Conservation (phyloP, 1,284 basidiomycete genomes). For the Phlebopus sp. region DNA sequence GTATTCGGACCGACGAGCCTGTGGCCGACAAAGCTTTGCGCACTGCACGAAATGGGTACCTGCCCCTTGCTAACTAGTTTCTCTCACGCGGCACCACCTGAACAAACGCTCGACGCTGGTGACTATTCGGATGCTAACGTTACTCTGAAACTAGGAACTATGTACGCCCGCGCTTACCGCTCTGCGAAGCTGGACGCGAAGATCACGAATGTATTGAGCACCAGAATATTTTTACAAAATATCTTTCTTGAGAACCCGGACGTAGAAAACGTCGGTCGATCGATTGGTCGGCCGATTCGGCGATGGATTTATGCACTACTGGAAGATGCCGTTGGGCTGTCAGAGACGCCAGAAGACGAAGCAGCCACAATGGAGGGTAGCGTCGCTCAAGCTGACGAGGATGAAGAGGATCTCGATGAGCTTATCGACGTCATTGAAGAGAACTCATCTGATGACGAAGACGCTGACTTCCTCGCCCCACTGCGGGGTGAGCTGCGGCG, state of each 20-base stretch:
- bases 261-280: slow-evolving; percentile 56
- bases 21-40: slow-evolving; percentile 55
- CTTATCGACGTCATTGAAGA: slow-evolving; percentile 60
- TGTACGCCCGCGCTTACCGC: slow-evolving; percentile 64
- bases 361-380: slow-evolving; percentile 9
- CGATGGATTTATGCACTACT: slow-evolving; percentile 67
- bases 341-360: slow-evolving; percentile 29
- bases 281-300: slow-evolving; percentile 62
- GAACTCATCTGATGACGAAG: slow-evolving; percentile 33
- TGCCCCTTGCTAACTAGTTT: slow-evolving; percentile 55
- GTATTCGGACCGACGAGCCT: slow-evolving; percentile 34
- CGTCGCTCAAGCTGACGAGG: slow-evolving; percentile 17
- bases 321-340: slow-evolving; percentile 62
- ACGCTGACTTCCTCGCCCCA: slow-evolving; percentile 56
- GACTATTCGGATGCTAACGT: slow-evolving; percentile 24
- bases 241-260: slow-evolving; percentile 79
- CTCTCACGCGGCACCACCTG: slow-evolving; percentile 40
- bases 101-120: slow-evolving; percentile 26
- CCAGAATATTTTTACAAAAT: slow-evolving; percentile 64
- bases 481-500: slow-evolving; percentile 66
- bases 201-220: slow-evolving; percentile 56
- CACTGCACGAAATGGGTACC: slow-evolving; percentile 51
- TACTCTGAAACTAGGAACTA: slow-evolving; percentile 15
- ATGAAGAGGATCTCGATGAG: slow-evolving; percentile 46
- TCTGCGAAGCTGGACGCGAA: slow-evolving; percentile 55